Conservation (phyloP, 2,329 filamentous ascomycete genomes). For the Venturia pyrina region DNA sequence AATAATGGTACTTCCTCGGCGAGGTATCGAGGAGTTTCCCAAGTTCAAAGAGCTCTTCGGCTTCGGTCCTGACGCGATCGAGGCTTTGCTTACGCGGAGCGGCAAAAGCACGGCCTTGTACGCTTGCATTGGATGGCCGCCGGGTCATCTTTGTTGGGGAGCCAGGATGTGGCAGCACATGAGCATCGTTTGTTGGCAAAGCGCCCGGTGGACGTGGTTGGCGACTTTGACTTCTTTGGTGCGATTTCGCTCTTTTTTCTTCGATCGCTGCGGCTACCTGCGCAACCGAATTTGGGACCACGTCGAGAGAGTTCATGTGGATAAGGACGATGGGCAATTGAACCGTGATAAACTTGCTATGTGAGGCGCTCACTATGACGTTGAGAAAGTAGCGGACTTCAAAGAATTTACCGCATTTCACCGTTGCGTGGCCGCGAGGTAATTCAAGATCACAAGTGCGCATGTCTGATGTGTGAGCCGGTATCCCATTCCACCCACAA, state of each 20-base stretch:
- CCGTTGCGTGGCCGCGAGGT: constrained; percentile 40
- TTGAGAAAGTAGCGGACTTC: constrained; percentile 48
- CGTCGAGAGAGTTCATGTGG: constrained; percentile 48
- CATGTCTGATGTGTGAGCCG: constrained; percentile 34
- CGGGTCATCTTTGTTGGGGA: constrained; percentile 7
- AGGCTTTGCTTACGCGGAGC: constrained; percentile 42
- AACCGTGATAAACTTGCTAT: constrained; percentile 41
- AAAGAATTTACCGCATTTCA: constrained; percentile 46
- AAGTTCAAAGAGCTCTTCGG: constrained; percentile 32
- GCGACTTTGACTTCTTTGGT: not conserved
- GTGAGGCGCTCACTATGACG: constrained; percentile 34
- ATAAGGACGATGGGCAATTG: constrained; percentile 47
- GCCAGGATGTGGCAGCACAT: constrained; percentile 14
- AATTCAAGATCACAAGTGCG: constrained; percentile 41
- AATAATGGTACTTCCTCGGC: constrained; percentile 29
- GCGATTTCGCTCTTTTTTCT: constrained; percentile 31
- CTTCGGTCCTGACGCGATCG: constrained; percentile 33
- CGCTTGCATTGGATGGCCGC: constrained; percentile 11
- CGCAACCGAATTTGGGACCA: constrained; percentile 44
- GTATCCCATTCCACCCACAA: constrained; percentile 38
- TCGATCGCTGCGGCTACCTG: constrained; percentile 47
- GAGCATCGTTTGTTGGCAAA: not conserved
- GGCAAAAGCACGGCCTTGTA: constrained; percentile 43
- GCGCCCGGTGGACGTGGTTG: not conserved
- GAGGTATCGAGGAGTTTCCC: constrained; percentile 32